Base-by-base conservation (phyloP, 805 yeast species). In the Lipomyces anomalus region DNA sequence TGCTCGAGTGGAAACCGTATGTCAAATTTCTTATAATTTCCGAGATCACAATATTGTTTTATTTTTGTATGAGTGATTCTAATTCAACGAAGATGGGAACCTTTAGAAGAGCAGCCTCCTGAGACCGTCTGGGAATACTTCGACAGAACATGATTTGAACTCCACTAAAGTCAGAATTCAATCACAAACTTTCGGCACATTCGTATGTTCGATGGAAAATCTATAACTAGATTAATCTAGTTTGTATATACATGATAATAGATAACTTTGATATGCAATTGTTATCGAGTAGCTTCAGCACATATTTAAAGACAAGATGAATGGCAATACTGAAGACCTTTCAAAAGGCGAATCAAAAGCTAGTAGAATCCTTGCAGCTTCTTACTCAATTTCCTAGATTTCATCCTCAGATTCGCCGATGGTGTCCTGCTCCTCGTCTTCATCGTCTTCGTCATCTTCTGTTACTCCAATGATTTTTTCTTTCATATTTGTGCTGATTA, bases 91-190 rank as follows among this genome's bases (percentile, higher is more conserved):
- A 36, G 44, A 11, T 86, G 95, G 95, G 88, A 82, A 57, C 84
- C 79, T 52, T 74, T 85, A 48, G 85, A 78, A 63, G 94, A 83
- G 64, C 74, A 80, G 64, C 89, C 94, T 11, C 70, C 80, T 55
- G 80, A 76, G 20, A 95, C 81, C 67, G 92, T 84, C 65, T 85
- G 95, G 95, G 79, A 76, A 36, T 82, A 82, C 67, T 82, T 80
- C 62, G 88, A 86, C 23, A 80, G 77, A 68, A 77, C 75, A 16
- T 38, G 11, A 13, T n/a, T 9, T 24, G 20, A 11, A 24, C 34
- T 5, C 17, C 17, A 28, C 6, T 17, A n/a, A 9, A 38, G 17
- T 5, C 17, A 23, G 26, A 28, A 22, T 38, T 9, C 21, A 38
- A 4, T 6, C 6, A 7, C 20, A 38, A 5, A 17, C 34, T 23